phyloP scores from a whole-genome alignment of 164 flowering plant species.

The Vitis amurensis region DNA sequence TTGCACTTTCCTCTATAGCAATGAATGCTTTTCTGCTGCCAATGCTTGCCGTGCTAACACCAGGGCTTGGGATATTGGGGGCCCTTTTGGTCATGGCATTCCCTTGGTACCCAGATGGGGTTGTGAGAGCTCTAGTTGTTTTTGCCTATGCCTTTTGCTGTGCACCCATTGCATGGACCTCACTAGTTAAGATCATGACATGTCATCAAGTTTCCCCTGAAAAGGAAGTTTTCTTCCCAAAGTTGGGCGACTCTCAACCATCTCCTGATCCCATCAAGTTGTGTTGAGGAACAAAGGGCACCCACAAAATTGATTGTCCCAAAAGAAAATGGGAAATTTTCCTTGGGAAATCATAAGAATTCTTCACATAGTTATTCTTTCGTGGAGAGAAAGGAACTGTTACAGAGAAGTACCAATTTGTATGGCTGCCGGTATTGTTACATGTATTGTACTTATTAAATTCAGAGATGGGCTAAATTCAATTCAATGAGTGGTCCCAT shows the following conservation, averaged over 20 bases:
- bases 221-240: constrained; percentile 65
- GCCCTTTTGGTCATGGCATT: constrained; percentile 81
- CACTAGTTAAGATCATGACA: constrained; percentile 51
- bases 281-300: constrained; percentile 28
- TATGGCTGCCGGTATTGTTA: no score
- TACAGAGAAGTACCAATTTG: no score
- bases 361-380: neutral
- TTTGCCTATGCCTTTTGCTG: constrained; percentile 77
- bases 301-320: neutral
- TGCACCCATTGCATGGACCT: constrained; percentile 63
- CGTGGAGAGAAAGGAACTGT: no score
- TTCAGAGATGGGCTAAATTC: no score
- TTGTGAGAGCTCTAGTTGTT: constrained; percentile 64
- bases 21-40: constrained; percentile 71
- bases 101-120: constrained; percentile 81
- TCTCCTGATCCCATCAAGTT: constrained; percentile 62
- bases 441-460: no score
- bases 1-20: constrained; percentile 54
- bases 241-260: constrained; percentile 50
- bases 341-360: neutral
- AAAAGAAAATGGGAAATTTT: neutral
- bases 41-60: constrained; percentile 51
- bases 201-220: constrained; percentile 64
- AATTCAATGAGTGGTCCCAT: no score
- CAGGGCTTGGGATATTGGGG: constrained; percentile 65